Percentiles rank a stretch among this genome's conserved stretches.
These are phyloP conservation scores for Botrytis fabae DNA, from an alignment of 2,329 filamentous ascomycete species.

Conservation along the genomic window DNA sequence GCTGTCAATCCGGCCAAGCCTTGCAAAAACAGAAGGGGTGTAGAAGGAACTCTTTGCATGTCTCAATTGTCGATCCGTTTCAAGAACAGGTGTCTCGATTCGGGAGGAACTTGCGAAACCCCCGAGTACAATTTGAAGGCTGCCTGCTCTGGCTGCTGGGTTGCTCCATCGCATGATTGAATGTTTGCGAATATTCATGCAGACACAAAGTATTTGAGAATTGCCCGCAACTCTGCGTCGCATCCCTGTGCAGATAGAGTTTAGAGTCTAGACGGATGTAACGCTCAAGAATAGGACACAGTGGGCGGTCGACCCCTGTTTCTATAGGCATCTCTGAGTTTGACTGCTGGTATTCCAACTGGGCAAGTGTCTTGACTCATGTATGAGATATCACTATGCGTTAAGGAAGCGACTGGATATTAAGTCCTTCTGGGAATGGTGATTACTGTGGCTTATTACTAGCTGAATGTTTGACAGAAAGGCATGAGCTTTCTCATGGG, in stretches of 20 bases:
- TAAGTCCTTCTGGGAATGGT: not conserved
- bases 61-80: constrained; percentile 15
- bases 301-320: constrained; percentile 1
- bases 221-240: constrained; percentile 13
- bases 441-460: constrained; percentile 2
- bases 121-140: not conserved
- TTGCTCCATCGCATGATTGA: constrained; percentile 9
- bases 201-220: not conserved
- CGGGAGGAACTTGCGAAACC: constrained; percentile 12
- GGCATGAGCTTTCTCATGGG: not conserved
- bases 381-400: not conserved
- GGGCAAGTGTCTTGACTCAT: constrained; percentile 11
- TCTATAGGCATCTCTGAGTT: not conserved
- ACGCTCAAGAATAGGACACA: constrained; percentile 4
- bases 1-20: constrained; percentile 1
- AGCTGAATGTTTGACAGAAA: constrained; percentile 14
- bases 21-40: not conserved
- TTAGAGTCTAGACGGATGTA: constrained; percentile 5
- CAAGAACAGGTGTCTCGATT: not conserved
- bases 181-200: constrained; percentile 9
- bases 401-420: not conserved
- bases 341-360: not conserved
- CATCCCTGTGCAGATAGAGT: not conserved
- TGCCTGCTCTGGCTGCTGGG: not conserved
- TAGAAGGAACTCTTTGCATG: constrained; percentile 8